A percentile compares a stretch with the other conserved stretches of the same genome.
Conservation (phyloP, 192 early-diverging fungal genomes). For the Entomortierella beljakovae region DNA sequence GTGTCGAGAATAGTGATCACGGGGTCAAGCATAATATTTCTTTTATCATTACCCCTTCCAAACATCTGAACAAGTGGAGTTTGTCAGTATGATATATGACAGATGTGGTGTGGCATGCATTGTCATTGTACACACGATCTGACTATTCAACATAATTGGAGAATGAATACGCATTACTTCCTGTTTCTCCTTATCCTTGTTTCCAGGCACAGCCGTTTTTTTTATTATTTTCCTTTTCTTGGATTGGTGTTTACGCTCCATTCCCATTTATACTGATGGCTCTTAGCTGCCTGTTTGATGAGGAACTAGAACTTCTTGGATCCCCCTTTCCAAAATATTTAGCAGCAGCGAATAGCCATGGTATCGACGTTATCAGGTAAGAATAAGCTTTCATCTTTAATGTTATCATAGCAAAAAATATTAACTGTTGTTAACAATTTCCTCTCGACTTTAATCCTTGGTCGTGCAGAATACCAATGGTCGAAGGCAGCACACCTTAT, state of each 20-base stretch:
- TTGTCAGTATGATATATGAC: too few relatives aligned
- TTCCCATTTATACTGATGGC: slow-evolving; percentile 10
- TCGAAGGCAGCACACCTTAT: slow-evolving; percentile 74
- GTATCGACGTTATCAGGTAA: slow-evolving; percentile 68
- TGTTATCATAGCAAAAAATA: too few relatives aligned
- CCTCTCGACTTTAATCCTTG: too few relatives aligned
- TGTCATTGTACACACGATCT: slow-evolving; percentile 29
- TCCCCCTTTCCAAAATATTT: slow-evolving; percentile 72
- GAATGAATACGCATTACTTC: slow-evolving; percentile 26
- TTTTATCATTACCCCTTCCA: too few relatives aligned
- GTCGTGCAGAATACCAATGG: slow-evolving; percentile 68
- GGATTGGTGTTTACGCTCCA: background rate
- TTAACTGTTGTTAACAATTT: too few relatives aligned
- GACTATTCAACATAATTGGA: too few relatives aligned
- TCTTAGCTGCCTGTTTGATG: slow-evolving; percentile 72
- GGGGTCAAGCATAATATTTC: too few relatives aligned
- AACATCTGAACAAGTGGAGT: background rate
- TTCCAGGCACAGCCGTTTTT: background rate
- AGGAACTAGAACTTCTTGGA: slow-evolving; percentile 73
- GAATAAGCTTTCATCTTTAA: too few relatives aligned
- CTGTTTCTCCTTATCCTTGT: slow-evolving; percentile 15
- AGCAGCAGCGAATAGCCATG: slow-evolving; percentile 59
- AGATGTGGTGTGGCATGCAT: too few relatives aligned
- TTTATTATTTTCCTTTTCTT: slow-evolving; percentile 6
- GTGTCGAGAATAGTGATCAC: background rate